Percentiles rank a stretch among this genome's conserved stretches.
phyloP scores from a whole-genome alignment of 2,329 filamentous ascomycete species.

The Neofusicoccum parvum region DNA sequence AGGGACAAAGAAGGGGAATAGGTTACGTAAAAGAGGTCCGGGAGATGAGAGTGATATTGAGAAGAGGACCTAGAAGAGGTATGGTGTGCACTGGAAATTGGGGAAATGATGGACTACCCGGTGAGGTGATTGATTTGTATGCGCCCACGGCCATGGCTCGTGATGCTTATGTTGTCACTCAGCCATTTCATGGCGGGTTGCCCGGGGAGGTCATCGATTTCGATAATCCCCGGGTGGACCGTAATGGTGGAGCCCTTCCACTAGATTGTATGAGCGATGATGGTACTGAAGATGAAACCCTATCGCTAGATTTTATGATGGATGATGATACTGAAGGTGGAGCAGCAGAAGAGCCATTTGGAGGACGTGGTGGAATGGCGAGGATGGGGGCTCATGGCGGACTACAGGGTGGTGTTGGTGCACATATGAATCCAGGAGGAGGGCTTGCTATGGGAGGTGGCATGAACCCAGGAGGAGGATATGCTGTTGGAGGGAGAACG shows the following conservation, averaged over 20 bases:
- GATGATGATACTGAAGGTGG: neutral
- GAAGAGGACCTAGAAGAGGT: neutral
- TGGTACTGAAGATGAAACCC: neutral
- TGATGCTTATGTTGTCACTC: neutral
- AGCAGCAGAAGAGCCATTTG: neutral
- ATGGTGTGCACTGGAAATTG: too few relatives aligned
- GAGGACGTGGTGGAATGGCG: neutral
- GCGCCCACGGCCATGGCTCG: neutral
- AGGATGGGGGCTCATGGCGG: neutral
- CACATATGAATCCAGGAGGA: neutral
- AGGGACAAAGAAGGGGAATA: neutral
- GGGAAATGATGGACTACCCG: neutral
- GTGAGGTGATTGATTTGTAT: neutral
- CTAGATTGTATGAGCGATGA: neutral
- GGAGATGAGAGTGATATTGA: slow-evolving; percentile 11
- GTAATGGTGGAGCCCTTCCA: neutral
- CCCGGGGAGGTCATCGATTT: neutral
- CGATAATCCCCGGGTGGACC: neutral
- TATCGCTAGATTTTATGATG: neutral
- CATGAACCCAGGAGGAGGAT: too few relatives aligned
- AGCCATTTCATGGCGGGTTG: neutral
- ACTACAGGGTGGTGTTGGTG: neutral
- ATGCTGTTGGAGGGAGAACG: too few relatives aligned
- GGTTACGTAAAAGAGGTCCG: neutral
- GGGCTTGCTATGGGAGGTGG: neutral